These are phyloP conservation scores for Salvia miltiorrhiza DNA, from an alignment of 257 asterid genomes.

Conservation along the genomic window DNA sequence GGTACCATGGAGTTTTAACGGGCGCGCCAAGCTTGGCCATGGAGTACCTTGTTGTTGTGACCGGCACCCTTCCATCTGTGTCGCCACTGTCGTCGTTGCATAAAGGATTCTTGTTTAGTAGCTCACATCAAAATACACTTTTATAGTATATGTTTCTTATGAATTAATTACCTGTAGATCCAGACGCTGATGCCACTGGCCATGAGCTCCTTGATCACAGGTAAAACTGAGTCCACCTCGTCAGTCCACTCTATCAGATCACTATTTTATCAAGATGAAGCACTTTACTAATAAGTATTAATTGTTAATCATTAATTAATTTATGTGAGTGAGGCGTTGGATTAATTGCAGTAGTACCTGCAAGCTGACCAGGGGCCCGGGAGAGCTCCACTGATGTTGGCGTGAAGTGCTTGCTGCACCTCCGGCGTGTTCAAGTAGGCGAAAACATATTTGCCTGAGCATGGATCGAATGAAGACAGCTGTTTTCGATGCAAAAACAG, in stretches of 20 bases:
- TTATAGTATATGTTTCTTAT: too few relatives aligned
- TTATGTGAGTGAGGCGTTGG: too few relatives aligned
- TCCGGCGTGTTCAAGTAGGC: constrained; percentile 40
- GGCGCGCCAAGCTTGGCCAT: constrained; percentile 27
- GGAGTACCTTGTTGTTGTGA: constrained; percentile 41
- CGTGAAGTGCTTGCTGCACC: constrained; percentile 50
- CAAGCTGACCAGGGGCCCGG: constrained; percentile 42
- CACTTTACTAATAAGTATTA: not conserved
- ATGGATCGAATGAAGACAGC: constrained; percentile 43
- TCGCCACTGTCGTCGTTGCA: constrained; percentile 40
- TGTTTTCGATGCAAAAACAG: not conserved
- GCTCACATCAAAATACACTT: too few relatives aligned
- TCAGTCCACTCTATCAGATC: constrained; percentile 28
- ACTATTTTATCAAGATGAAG: constrained; percentile 11
- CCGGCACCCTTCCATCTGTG: constrained; percentile 37
- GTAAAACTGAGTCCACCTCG: constrained; percentile 31
- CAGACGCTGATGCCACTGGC: constrained; percentile 43
- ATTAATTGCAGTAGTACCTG: constrained; percentile 46
- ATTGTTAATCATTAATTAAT: too few relatives aligned
- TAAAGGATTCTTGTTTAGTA: not conserved
- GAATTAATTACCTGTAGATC: constrained; percentile 41
- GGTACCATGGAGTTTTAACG: constrained; percentile 49
- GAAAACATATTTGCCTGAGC: constrained; percentile 30
- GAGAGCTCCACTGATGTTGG: constrained; percentile 30
- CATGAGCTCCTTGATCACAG: constrained; percentile 40